A percentile compares a stretch with the other conserved stretches of the same genome.
phyloP scores from a whole-genome alignment of 2,329 filamentous ascomycete species.

The Pseudocercospora fuligena region DNA sequence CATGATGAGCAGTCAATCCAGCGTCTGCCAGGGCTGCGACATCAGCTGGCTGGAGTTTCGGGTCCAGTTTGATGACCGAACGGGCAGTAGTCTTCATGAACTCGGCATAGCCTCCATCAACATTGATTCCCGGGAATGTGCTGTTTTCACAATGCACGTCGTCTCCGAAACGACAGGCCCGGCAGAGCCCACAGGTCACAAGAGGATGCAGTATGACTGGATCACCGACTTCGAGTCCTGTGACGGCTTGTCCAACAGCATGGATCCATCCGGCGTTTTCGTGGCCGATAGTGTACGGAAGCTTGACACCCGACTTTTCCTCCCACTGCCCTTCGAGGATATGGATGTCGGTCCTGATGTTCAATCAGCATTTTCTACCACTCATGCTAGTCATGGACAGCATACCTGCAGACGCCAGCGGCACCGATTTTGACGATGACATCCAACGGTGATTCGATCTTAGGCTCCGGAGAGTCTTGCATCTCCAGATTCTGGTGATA shows the following conservation, averaged over 20 bases:
- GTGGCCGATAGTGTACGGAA: constrained; percentile 36
- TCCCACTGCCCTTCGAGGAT: constrained; percentile 36
- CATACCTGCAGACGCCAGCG: constrained; percentile 34
- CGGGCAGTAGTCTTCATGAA: constrained; percentile 35
- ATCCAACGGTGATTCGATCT: constrained; percentile 31
- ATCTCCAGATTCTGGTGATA: constrained; percentile 34
- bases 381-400: neutral
- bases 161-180: constrained; percentile 34
- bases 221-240: constrained; percentile 28
- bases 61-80: constrained; percentile 35
- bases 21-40: constrained; percentile 36
- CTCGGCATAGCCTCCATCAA: constrained; percentile 35
- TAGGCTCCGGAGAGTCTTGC: constrained; percentile 31
- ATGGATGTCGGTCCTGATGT: constrained; percentile 34
- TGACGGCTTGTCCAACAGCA: constrained; percentile 30
- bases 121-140: constrained; percentile 34
- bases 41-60: constrained; percentile 33
- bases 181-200: constrained; percentile 34
- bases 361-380: neutral
- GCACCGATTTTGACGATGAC: constrained; percentile 37
- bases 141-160: constrained; percentile 35
- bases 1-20: constrained; percentile 35
- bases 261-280: constrained; percentile 36
- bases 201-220: constrained; percentile 35
- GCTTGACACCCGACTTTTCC: constrained; percentile 31